These are phyloP conservation scores for Flueggea neowawraea DNA, from an alignment of 441 rosid genomes.

Conservation along the genomic window DNA sequence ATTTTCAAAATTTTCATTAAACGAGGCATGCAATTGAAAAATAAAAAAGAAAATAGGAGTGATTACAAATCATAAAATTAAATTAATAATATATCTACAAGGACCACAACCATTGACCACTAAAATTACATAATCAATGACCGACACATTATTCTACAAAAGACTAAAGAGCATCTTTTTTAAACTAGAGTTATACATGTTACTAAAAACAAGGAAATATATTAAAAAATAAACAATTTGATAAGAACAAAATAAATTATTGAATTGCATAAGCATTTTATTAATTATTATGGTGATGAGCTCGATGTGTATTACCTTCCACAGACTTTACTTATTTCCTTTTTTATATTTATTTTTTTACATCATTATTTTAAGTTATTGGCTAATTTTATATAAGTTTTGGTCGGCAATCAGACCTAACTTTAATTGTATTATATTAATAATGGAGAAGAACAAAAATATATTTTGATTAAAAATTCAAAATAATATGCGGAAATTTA, in stretches of 20 bases:
- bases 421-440: too few relatives aligned
- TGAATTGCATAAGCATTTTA: slow-evolving; percentile 18
- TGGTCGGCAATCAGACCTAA: too few relatives aligned
- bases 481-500: not conserved
- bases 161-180: slow-evolving; percentile 23
- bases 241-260: slow-evolving; percentile 43
- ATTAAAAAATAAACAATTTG: slow-evolving; percentile 27
- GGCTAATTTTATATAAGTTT: slow-evolving; percentile 14
- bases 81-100: slow-evolving; percentile 16
- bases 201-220: slow-evolving; percentile 15
- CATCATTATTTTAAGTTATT: not conserved
- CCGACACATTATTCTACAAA: slow-evolving; percentile 13
- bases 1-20: too few relatives aligned
- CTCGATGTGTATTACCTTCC: slow-evolving; percentile 47
- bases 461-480: slow-evolving; percentile 5
- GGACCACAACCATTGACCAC: slow-evolving; percentile 57
- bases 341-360: not conserved
- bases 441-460: slow-evolving; percentile 20
- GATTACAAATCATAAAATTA: not conserved
- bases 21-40: too few relatives aligned
- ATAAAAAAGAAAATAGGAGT: too few relatives aligned
- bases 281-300: slow-evolving; percentile 33
- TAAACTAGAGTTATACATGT: slow-evolving; percentile 17
- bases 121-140: slow-evolving; percentile 19
- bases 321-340: slow-evolving; percentile 15